Percentiles rank a stretch among this genome's conserved stretches.
Evolutionary conservation across 202 grass and related monocot genomes (phyloP).

Genomic region (Hordeum pubiflorum): DNA sequence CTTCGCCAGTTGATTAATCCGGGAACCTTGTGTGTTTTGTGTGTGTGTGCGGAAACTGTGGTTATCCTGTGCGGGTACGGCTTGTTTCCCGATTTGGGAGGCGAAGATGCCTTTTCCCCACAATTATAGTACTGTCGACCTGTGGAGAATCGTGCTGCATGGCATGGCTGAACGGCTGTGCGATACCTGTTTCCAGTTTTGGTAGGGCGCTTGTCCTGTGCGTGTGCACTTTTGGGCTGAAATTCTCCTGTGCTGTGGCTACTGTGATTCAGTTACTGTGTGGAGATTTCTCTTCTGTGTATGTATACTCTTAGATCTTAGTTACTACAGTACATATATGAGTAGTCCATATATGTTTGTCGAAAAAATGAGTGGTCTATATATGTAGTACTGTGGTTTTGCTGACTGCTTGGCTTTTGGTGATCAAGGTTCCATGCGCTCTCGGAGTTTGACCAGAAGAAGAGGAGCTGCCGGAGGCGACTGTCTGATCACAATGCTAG

Average conservation of each 20-base stretch:
- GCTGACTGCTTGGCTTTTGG: constrained; percentile 27
- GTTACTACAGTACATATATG: not conserved
- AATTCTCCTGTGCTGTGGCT: constrained; percentile 8
- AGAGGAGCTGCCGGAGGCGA: constrained; percentile 83
- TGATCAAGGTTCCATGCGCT: constrained; percentile 72
- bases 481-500: constrained; percentile 94
- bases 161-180: constrained; percentile 13
- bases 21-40: not conserved
- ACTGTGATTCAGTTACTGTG: constrained; percentile 26
- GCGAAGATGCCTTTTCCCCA: constrained; percentile 21
- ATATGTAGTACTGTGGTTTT: not conserved
- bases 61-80: constrained; percentile 1
- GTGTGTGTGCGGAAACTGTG: not conserved
- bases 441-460: constrained; percentile 93
- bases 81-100: constrained; percentile 35
- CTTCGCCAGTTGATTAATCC: constrained; percentile 7
- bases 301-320: not conserved
- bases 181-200: constrained; percentile 31
- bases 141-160: constrained; percentile 30
- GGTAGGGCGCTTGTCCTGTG: constrained; percentile 25
- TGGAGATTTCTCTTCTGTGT: not conserved
- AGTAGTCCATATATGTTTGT: not conserved
- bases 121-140: constrained; percentile 28
- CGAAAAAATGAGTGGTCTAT: not conserved
- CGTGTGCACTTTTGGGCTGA: constrained; percentile 5